phyloP scores from a whole-genome alignment of 75 land plant genomes.

The Pseudotsuga menziesii region DNA sequence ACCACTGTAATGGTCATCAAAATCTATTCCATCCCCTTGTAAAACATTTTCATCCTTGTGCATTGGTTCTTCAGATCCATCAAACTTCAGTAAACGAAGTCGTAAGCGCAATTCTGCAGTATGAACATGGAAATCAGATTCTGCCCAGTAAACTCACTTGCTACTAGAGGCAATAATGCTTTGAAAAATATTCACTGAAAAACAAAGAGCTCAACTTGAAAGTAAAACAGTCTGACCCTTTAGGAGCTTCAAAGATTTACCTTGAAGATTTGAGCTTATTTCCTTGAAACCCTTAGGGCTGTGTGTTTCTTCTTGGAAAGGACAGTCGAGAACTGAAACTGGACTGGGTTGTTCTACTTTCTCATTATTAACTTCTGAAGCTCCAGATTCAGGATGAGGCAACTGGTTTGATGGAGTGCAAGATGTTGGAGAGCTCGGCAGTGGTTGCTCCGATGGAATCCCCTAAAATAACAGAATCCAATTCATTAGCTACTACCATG shows the following conservation, averaged over 20 bases:
- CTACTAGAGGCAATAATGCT: neutral
- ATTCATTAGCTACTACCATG: neutral
- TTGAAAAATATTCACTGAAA: neutral
- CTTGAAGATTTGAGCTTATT: conserved; percentile 58
- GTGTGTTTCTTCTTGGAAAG: conserved; percentile 36
- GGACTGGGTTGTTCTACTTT: conserved; percentile 45
- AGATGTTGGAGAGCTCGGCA: neutral
- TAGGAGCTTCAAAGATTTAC: conserved; percentile 14
- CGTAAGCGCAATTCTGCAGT: conserved; percentile 12
- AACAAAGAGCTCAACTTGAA: neutral
- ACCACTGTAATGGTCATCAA: neutral
- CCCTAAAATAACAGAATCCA: neutral
- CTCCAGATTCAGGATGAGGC: neutral
- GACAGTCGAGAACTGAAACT: conserved; percentile 57
- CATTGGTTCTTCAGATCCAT: conserved; percentile 5
- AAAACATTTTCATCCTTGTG: conserved; percentile 18
- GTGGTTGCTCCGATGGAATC: neutral
- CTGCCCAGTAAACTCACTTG: neutral
- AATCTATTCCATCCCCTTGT: conserved; percentile 23
- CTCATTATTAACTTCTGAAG: conserved; percentile 18
- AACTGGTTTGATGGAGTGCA: conserved; percentile 1
- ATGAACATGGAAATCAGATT: conserved; percentile 18
- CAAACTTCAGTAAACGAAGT: conserved; percentile 8
- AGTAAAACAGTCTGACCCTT: neutral
- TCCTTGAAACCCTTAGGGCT: conserved; percentile 53